Percentiles rank a stretch among this genome's conserved stretches.
phyloP scores from a whole-genome alignment of 768 basidiomycete species.

The Naganishia kalamii region DNA sequence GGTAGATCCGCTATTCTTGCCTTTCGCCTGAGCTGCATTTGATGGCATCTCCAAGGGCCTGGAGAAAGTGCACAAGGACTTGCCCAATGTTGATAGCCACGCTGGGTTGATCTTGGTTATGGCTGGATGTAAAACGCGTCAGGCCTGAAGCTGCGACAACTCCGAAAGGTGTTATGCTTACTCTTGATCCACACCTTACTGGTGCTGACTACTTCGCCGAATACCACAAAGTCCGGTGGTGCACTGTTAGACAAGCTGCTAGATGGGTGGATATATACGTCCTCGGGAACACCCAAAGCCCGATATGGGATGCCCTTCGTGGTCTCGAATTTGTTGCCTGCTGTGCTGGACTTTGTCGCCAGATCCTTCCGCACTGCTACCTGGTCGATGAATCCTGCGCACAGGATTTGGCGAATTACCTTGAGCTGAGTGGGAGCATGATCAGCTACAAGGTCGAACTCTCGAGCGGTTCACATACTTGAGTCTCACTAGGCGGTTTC shows the following conservation, averaged over 20 bases:
- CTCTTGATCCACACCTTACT: conserved; percentile 74
- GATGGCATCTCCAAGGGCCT: conserved; percentile 62
- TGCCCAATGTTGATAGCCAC: conserved; percentile 77
- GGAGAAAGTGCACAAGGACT: conserved; percentile 79
- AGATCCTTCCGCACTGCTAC: conserved; percentile 86
- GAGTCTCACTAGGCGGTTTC: conserved; percentile 66
- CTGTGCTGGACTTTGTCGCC: conserved; percentile 54
- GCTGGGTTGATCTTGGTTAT: conserved; percentile 76
- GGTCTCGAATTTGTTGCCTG: conserved; percentile 65
- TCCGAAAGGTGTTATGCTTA: conserved; percentile 40
- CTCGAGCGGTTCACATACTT: conserved; percentile 53
- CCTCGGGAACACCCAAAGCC: conserved; percentile 63
- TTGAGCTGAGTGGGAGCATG: conserved; percentile 61
- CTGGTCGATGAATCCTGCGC: conserved; percentile 90
- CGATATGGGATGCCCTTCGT: conserved; percentile 75
- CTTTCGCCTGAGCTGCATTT: conserved; percentile 38
- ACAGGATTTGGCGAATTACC: conserved; percentile 75
- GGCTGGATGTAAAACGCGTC: conserved; percentile 49
- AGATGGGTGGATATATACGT: conserved; percentile 86
- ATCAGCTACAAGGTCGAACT: conserved; percentile 6
- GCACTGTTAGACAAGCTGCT: conserved; percentile 58
- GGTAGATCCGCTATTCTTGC: conserved; percentile 5
- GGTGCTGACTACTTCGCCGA: conserved; percentile 71
- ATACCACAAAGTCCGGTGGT: conserved; percentile 83
- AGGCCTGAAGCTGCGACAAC: conserved; percentile 7